A percentile compares a stretch with the other conserved stretches of the same genome.
Conservation (phyloP, 352 stramenopile species). For the Aphanomyces cochlioides region DNA sequence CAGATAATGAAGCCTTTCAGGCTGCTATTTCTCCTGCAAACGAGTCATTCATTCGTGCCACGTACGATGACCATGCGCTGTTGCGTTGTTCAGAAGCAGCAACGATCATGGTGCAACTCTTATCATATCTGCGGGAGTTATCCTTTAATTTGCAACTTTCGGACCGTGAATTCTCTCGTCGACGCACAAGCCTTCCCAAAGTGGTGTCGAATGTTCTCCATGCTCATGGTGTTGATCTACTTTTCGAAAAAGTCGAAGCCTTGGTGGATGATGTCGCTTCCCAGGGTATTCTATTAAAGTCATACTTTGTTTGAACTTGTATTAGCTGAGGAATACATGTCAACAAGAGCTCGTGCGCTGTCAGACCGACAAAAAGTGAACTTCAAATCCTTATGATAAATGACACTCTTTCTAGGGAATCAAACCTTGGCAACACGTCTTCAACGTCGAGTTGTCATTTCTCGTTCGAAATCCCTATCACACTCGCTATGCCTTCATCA, state of each 20-base stretch:
- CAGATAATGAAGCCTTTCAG: not conserved
- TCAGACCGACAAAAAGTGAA: slow-evolving; percentile 27
- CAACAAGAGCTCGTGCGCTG: not conserved
- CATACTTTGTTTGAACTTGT: not conserved
- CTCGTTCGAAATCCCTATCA: slow-evolving; percentile 77
- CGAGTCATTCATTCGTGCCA: slow-evolving; percentile 65
- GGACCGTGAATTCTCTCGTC: slow-evolving; percentile 33
- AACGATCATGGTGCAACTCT: slow-evolving; percentile 67
- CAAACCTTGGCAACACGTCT: slow-evolving; percentile 81
- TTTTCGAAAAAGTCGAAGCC: slow-evolving; percentile 25
- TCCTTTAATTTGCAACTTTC: slow-evolving; percentile 69
- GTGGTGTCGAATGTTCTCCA: not conserved
- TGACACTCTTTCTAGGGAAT: slow-evolving; percentile 43
- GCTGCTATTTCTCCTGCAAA: not conserved
- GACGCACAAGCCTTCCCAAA: slow-evolving; percentile 8
- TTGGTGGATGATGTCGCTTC: slow-evolving; percentile 19
- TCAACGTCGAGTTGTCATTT: slow-evolving; percentile 67
- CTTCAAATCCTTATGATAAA: not conserved
- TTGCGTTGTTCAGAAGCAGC: slow-evolving; percentile 68
- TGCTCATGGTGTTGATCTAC: not conserved
- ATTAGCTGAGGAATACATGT: slow-evolving; percentile 21
- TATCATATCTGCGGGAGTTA: slow-evolving; percentile 64
- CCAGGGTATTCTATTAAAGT: slow-evolving; percentile 6
- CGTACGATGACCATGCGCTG: slow-evolving; percentile 79
- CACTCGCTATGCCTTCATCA: slow-evolving; percentile 70